Evolutionary conservation across 2,329 filamentous ascomycete species (phyloP), one percentile per base, ranked within the genome.

Genomic region (Talaromyces sp.): DNA sequence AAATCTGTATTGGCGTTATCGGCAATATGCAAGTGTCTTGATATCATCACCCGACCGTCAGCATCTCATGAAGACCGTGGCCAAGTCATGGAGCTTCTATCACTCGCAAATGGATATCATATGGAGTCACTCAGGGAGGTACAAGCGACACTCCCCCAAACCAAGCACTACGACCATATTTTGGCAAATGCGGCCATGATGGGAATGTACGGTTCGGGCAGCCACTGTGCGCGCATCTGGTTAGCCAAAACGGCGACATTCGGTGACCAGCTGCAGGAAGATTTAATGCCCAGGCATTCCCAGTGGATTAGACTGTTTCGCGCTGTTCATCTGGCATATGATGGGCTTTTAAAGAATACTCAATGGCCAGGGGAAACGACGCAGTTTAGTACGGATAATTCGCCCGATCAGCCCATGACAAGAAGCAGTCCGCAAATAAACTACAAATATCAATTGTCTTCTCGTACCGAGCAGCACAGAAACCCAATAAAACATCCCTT

Each of bases 161-260:
- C 70, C 3, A 70, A 74, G 13, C 69, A 73, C 1, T 80, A 79
- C 58, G 76, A 79, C 60, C 65, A 71, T 59, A 67, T 79, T 1
- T 71, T 79, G 7, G 75, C 77, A 10, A 80, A 80, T 60, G 78
- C 79, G 0, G 75, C 79, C 0, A 67, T 82, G 10, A 81, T 82
- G 79, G 78, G 78, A 3, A 71, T 81, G 27, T 81, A 80, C 19
- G 77, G 73, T 0, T 78, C 75, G 0, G 77, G 74, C 0, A 80
- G 73, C 43, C 79, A 81, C 43, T 72, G 69, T 13, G 69, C 77
- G 8, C 75, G 79, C 1, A 76, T 81, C 1, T 72, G 72, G 22
- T 67, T 81, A 3, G 69, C 73, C 0, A 69, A 71, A 19, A 68
- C 67, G 4, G 71, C 73, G 15, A 68, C 68, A 15, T 45, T 54